These are phyloP conservation scores for Aspergillus sclerotialis DNA, from an alignment of 2,329 filamentous ascomycete species.

Conservation along the genomic window DNA sequence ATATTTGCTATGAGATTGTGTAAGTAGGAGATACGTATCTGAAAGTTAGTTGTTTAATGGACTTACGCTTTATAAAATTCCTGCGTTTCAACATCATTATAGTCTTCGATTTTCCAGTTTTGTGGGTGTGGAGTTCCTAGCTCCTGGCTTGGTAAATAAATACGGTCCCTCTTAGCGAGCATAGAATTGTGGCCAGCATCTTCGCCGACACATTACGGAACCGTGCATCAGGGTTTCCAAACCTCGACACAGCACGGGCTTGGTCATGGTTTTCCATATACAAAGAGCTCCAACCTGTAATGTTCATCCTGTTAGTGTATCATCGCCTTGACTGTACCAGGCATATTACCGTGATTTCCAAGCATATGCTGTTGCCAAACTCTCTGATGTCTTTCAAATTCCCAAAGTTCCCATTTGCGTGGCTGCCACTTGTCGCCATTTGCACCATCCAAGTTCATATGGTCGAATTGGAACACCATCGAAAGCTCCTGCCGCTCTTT, in stretches of 20 bases:
- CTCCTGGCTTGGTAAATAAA: constrained; percentile 54
- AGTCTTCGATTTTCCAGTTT: constrained; percentile 42
- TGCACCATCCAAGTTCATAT: constrained; percentile 24
- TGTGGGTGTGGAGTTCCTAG: constrained; percentile 50
- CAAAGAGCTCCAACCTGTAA: constrained; percentile 46
- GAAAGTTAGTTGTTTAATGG: constrained; percentile 48
- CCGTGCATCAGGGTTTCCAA: constrained; percentile 39
- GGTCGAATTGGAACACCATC: constrained; percentile 55
- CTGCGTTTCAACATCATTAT: constrained; percentile 34
- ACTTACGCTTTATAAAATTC: constrained; percentile 39
- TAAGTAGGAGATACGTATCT: constrained; percentile 22
- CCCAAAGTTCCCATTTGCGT: constrained; percentile 10
- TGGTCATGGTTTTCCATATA: constrained; percentile 61
- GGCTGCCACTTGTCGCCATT: constrained; percentile 17
- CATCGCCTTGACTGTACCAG: background rate
- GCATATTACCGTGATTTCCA: constrained; percentile 9
- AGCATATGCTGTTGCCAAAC: constrained; percentile 14
- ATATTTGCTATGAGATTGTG: constrained; percentile 5
- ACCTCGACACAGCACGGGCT: constrained; percentile 48
- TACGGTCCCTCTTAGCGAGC: constrained; percentile 44
- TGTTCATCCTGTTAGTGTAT: constrained; percentile 9
- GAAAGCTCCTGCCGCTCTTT: constrained; percentile 51
- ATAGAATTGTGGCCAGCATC: constrained; percentile 45
- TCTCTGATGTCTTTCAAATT: constrained; percentile 7
- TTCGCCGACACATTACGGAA: constrained; percentile 43